phyloP scores from a whole-genome alignment of 2,329 filamentous ascomycete genomes.

The Lasiodiplodia sp. region DNA sequence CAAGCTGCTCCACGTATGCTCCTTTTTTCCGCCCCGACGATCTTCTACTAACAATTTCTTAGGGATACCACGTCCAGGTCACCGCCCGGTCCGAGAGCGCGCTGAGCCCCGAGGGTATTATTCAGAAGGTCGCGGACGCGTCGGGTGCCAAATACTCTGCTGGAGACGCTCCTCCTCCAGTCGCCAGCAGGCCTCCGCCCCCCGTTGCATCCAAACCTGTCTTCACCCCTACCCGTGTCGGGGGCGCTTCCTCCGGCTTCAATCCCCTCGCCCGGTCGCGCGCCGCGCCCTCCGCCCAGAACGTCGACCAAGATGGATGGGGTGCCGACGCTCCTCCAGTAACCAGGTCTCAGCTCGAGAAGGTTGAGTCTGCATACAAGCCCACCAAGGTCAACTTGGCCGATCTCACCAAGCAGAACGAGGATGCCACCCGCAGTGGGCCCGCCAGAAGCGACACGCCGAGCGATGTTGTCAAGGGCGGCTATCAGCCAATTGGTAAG shows the following conservation, averaged over 20 bases:
- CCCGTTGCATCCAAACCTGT: slow-evolving; percentile 87
- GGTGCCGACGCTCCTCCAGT: slow-evolving; percentile 91
- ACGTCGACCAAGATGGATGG: slow-evolving; percentile 88
- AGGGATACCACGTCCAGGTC: slow-evolving; percentile 96
- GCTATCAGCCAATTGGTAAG: slow-evolving; percentile 93
- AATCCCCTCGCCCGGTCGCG: slow-evolving; percentile 72
- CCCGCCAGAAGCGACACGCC: slow-evolving; percentile 48
- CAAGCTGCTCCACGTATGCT: slow-evolving; percentile 80
- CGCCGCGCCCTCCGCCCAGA: slow-evolving; percentile 60
- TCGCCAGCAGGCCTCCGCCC: slow-evolving; percentile 65
- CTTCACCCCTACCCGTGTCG: slow-evolving; percentile 79
- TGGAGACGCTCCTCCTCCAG: slow-evolving; percentile 62
- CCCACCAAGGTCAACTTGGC: slow-evolving; percentile 95
- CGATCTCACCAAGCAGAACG: slow-evolving; percentile 77
- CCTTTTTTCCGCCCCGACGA: slow-evolving; percentile 29
- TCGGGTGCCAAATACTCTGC: slow-evolving; percentile 94
- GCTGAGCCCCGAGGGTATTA: slow-evolving; percentile 83
- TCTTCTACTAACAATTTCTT: slow-evolving; percentile 21
- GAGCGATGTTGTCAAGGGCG: slow-evolving; percentile 78
- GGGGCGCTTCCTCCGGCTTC: slow-evolving; percentile 56
- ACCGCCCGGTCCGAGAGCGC: slow-evolving; percentile 92
- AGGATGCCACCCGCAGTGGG: slow-evolving; percentile 69
- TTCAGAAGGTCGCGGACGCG: slow-evolving; percentile 92
- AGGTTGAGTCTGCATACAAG: slow-evolving; percentile 90
- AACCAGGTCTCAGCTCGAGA: slow-evolving; percentile 85